phyloP scores from a whole-genome alignment of 306 rosid species.

The Inga laurina region DNA sequence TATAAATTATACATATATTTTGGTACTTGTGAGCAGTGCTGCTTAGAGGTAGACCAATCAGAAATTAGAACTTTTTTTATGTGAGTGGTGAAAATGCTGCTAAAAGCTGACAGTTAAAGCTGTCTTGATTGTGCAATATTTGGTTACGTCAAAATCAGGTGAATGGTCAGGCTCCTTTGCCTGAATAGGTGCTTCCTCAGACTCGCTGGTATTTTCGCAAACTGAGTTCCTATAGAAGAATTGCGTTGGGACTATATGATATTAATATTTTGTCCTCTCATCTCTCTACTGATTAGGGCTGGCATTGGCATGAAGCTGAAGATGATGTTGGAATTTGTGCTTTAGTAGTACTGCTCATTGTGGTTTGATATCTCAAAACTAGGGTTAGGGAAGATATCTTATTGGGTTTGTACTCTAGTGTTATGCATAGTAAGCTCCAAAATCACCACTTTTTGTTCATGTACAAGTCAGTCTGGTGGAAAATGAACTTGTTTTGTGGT shows the following conservation, averaged over 20 bases:
- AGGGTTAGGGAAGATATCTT: not conserved
- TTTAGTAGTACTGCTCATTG: not conserved
- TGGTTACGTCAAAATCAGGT: not conserved
- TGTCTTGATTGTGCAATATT: not conserved
- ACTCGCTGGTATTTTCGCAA: not conserved
- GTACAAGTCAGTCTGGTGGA: not conserved
- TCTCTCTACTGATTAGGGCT: not conserved
- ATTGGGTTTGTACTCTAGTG: not conserved
- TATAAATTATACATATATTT: not conserved
- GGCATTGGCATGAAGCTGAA: not conserved
- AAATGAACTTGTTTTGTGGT: conserved; percentile 1
- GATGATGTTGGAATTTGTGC: not conserved
- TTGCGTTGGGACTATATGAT: not conserved
- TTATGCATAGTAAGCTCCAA: not conserved
- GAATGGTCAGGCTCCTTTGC: not conserved
- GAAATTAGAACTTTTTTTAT: not conserved
- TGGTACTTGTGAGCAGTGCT: not conserved
- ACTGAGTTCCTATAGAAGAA: not conserved
- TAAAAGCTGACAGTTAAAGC: not conserved
- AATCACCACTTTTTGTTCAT: not conserved
- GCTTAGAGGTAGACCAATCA: not conserved
- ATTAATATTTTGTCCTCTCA: not conserved
- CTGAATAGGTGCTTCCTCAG: not conserved
- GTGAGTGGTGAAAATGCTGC: not conserved
- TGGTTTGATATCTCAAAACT: not conserved